Evolutionary conservation across 345 rosid genomes (phyloP).

Genomic region (Bruguiera gymnorhiza): DNA sequence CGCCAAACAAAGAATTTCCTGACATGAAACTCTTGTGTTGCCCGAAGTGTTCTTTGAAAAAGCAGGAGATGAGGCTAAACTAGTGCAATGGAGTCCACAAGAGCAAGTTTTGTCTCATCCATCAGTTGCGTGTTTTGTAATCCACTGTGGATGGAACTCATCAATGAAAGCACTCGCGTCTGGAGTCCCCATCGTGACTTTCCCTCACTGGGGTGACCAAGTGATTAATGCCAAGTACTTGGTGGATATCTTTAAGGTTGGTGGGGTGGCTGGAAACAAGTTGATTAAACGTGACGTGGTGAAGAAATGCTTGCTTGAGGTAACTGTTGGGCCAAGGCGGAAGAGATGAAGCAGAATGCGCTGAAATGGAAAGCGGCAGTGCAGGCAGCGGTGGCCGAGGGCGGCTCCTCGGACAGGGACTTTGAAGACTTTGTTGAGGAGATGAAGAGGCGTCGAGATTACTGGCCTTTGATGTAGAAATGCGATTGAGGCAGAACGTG

Average conservation of each 20-base stretch:
- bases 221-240: constrained; percentile 62
- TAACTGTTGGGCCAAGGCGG: constrained; percentile 48
- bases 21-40: constrained; percentile 22
- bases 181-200: constrained; percentile 54
- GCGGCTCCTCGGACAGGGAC: constrained; percentile 61
- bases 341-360: constrained; percentile 52
- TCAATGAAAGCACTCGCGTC: constrained; percentile 53
- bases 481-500: neutral
- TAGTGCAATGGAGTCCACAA: constrained; percentile 72
- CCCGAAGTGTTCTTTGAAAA: constrained; percentile 55
- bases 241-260: constrained; percentile 55
- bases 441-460: constrained; percentile 28
- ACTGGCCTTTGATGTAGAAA: neutral
- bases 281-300: constrained; percentile 58
- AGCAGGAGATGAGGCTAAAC: constrained; percentile 42
- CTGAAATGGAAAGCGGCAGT: constrained; percentile 64
- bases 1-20: neutral
- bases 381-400: constrained; percentile 60
- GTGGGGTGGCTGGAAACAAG: constrained; percentile 59
- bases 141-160: constrained; percentile 87
- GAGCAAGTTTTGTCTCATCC: constrained; percentile 63
- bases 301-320: constrained; percentile 55
- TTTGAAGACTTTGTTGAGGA: constrained; percentile 58
- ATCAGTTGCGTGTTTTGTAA: constrained; percentile 52
- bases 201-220: constrained; percentile 75